Base-by-base conservation (phyloP, 2,329 filamentous ascomycete genomes). In the Pseudocercospora vitis region DNA sequence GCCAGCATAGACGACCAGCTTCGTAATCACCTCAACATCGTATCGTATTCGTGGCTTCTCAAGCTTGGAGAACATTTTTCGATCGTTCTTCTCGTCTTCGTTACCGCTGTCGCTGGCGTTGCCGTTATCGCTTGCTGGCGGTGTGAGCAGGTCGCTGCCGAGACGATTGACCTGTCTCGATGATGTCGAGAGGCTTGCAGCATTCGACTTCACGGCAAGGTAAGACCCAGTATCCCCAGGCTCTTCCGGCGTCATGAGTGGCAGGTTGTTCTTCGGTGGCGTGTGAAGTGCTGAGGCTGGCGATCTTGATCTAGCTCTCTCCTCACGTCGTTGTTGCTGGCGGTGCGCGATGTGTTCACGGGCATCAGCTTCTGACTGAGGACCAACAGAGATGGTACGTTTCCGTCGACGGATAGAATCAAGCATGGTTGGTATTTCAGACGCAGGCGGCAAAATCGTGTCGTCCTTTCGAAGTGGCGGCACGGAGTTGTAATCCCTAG, bases 1-100 rank as follows among this genome's bases (percentile, higher is more conserved):
- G 90, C 92, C 94, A 55, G 87, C 82, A 75, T 99, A 99, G 19
- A 99, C 90, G 64, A 99, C 88, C 56, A 99, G 73, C 74, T 96
- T 97, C 4, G 94, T 97, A 31, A 99, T 88, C 32, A 99, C 92
- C 72, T 99, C 94, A n/a, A 97, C 92, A 73, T 99, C 94, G 68
- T 97, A 99, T 63, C 91, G 81, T 55, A 96, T 91, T 62, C 94
- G 84, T 45, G 94, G 91, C 73, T 87, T 89, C 59, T 91, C 86
- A 51, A 97, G 78, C 68, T 81, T 84, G 39, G 85, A 87, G 71
- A 97, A 96, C 70, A 97, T 86, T 68, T 95, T 88, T 62, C 70
- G 73, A 21, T 71, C 72, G 33, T 70, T 63, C 37, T 62, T 64
- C 24, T 69, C 67, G 11, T 69, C 69, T 26, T 76, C 74, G 33